Conservation (phyloP, 129 eudicot genomes). For the Lactuca saligna region DNA sequence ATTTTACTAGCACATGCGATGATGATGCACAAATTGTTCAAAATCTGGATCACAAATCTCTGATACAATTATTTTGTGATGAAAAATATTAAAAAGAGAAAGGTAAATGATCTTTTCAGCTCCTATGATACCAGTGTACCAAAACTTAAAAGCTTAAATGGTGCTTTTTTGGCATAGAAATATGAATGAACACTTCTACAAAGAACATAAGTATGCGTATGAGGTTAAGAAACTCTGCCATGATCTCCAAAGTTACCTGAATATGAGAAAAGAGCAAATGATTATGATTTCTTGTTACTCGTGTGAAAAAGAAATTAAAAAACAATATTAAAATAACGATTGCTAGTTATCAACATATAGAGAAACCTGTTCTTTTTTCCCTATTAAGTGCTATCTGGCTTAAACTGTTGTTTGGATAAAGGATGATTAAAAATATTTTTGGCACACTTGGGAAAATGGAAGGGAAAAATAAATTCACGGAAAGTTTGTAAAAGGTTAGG, state of each 20-base stretch:
- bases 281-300: not conserved
- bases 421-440: too few species aligned
- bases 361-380: not conserved
- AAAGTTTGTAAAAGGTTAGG: too few species aligned
- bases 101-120: conserved; percentile 19
- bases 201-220: conserved; percentile 5
- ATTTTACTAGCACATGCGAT: not conserved
- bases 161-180: conserved; percentile 20
- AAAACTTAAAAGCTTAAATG: conserved; percentile 28
- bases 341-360: not conserved
- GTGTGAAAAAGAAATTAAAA: too few species aligned
- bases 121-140: conserved; percentile 8
- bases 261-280: not conserved
- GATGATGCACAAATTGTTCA: conserved; percentile 22
- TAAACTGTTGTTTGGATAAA: too few species aligned
- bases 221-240: conserved; percentile 22
- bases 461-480: too few species aligned
- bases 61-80: conserved; percentile 30
- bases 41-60: conserved; percentile 13
- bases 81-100: conserved; percentile 5
- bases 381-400: too few species aligned
- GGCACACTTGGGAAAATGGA: too few species aligned
- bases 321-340: not conserved
- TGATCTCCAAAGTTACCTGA: conserved; percentile 28
- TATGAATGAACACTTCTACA: conserved; percentile 25